Evolutionary conservation across 257 asterid genomes (phyloP).

Genomic region (Solanum neorickii): DNA sequence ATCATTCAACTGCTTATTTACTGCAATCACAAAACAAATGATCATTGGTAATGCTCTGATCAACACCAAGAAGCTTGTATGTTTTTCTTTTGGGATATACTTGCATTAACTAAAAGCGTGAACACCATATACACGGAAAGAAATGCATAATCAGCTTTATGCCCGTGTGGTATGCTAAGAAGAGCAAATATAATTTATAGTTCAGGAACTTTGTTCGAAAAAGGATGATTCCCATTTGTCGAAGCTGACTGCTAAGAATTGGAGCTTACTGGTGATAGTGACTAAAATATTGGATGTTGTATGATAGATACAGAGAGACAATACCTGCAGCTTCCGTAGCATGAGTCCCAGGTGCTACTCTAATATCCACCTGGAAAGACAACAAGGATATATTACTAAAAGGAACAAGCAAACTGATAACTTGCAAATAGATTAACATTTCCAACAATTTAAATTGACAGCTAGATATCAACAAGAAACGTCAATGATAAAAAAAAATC

Average conservation of each 20-base stretch:
- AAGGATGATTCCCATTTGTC: background rate
- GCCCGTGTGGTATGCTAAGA: background rate
- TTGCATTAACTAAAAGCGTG: background rate
- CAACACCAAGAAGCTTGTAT: background rate
- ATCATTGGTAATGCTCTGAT: background rate
- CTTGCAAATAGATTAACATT: background rate
- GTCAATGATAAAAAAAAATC: background rate
- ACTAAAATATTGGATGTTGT: background rate
- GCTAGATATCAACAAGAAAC: background rate
- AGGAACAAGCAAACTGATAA: background rate
- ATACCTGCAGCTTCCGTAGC: constrained; percentile 96
- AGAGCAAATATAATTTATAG: background rate
- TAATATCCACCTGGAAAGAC: constrained; percentile 69
- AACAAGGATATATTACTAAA: background rate
- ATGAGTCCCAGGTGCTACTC: constrained; percentile 90
- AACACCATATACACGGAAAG: background rate
- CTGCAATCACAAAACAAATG: constrained; percentile 25
- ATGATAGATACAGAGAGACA: constrained; percentile 3
- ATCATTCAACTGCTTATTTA: constrained; percentile 89
- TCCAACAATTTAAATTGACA: background rate
- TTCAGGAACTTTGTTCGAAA: background rate
- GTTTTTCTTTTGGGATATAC: background rate
- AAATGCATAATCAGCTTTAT: background rate
- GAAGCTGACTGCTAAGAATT: background rate
- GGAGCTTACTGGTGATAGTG: background rate